Percentiles rank a stretch among this genome's conserved stretches.
phyloP scores from a whole-genome alignment of 768 basidiomycete species.

The Hericium erinaceus region DNA sequence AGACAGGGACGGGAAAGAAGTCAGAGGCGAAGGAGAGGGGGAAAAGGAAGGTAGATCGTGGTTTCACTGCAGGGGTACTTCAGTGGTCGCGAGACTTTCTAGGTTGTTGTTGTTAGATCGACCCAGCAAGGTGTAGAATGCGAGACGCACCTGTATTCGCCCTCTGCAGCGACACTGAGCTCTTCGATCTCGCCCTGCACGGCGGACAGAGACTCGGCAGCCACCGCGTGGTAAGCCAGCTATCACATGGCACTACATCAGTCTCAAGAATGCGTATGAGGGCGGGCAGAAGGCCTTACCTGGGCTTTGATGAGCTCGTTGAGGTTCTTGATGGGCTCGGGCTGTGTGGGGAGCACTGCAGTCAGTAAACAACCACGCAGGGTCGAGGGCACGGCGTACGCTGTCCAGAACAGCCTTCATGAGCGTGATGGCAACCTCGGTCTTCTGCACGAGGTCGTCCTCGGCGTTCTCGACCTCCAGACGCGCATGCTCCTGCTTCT shows the following conservation, averaged over 20 bases:
- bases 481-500: constrained; percentile 84
- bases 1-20: not conserved
- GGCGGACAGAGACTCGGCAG: constrained; percentile 72
- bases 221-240: constrained; percentile 63
- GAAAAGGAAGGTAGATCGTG: not conserved
- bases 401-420: constrained; percentile 99
- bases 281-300: constrained; percentile 24
- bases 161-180: constrained; percentile 85
- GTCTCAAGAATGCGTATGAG: no score
- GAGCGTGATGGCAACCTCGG: constrained; percentile 90
- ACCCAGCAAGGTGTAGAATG: not conserved
- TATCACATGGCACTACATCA: constrained; percentile 20
- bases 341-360: constrained; percentile 42
- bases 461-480: constrained; percentile 90
- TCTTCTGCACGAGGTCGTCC: constrained; percentile 95
- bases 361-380: not conserved
- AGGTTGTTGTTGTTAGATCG: constrained; percentile 8
- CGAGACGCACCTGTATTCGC: constrained; percentile 70
- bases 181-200: constrained; percentile 92
- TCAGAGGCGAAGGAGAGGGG: not conserved
- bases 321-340: constrained; percentile 91
- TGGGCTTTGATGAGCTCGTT: constrained; percentile 90
- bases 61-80: constrained; percentile 33
- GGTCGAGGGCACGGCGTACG: constrained; percentile 36
- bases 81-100: constrained; percentile 90